Base-by-base conservation (phyloP, 2,329 filamentous ascomycete genomes). In the Purpureocillium lavendulum region DNA sequence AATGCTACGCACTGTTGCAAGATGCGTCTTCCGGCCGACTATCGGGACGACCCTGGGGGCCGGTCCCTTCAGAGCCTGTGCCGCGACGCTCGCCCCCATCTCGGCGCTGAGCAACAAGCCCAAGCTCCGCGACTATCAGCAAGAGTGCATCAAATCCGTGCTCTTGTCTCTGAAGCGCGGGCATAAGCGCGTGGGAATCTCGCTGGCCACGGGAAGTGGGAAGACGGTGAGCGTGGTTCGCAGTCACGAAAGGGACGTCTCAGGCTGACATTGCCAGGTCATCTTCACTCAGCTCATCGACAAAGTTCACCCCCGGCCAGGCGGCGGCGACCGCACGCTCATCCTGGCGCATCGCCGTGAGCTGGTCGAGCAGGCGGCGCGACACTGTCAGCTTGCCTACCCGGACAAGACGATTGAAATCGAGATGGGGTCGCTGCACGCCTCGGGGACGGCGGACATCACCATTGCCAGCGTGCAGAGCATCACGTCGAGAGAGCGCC, bases 201-300 rank as follows among this genome's bases (percentile, higher is more conserved):
- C 89, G 0, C 61, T 96, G 29, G 89, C 88, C 3, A 96, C 89
- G 4, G 88, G 89, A 1, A 80, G 84, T 46, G 88, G 88, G 6
- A 96, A 96, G 60, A 96, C 88, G 7, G 87, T 86, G 61, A 44
- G 71, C 51, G 26, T 3, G 3, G 11, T 33, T 24, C n/a, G 10
- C 14, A 17, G 10, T 30, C 15, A 33, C 29, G 33, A 14, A 15
- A 36, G 35, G n/a, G 14, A 26, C n/a, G 21, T 36, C 24, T 7
- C n/a, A 18, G 16, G 16, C 35, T 36, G 15, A 36, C 35, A 14
- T 17, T 7, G 16, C 13, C 48, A 87, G 84, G 82, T 98, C 56
- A 89, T 98, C 51, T 98, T 98, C 65, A 97, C 90, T 11, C 88
- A 95, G 57, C 73, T 98, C 34, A 94, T 98, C 45, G 80, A 86